Percentiles rank a stretch among this genome's conserved stretches.
Conservation (phyloP, 139 green algal genomes). For the Chlorella sp. region DNA sequence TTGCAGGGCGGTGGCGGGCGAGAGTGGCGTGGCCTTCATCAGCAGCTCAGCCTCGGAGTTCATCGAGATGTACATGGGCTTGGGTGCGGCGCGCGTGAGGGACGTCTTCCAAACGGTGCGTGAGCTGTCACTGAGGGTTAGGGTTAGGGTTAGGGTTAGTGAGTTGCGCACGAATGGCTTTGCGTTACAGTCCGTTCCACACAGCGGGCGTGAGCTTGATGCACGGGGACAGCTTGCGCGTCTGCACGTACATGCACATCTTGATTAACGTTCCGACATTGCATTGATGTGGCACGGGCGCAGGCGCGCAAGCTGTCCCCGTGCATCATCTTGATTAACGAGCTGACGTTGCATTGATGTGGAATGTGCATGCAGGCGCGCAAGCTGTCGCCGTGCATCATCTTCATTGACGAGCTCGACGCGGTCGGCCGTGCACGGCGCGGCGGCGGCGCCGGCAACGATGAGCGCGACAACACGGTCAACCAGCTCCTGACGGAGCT, state of each 20-base stretch:
- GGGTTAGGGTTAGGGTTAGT: too few relatives aligned
- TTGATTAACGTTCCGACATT: too few relatives aligned
- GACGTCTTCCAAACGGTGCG: constrained; percentile 84
- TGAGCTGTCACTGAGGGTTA: too few relatives aligned
- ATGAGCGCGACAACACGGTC: constrained; percentile 89
- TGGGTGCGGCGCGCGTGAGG: constrained; percentile 89
- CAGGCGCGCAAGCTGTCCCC: constrained; percentile 71
- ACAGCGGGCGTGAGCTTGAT: constrained; percentile 99
- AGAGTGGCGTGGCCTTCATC: constrained; percentile 82
- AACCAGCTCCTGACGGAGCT: constrained; percentile 80
- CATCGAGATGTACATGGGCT: constrained; percentile 98
- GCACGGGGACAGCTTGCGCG: constrained; percentile 67
- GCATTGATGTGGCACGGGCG: too few relatives aligned
- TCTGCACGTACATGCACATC: too few relatives aligned
- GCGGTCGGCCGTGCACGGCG: constrained; percentile 69
- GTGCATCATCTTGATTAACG: too few relatives aligned
- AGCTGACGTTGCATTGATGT: too few relatives aligned
- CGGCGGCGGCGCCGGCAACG: constrained; percentile 61
- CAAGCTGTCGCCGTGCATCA: constrained; percentile 79
- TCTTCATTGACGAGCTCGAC: constrained; percentile 98
- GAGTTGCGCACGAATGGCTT: too few relatives aligned
- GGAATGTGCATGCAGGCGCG: constrained; percentile 59
- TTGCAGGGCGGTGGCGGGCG: constrained; percentile 73
- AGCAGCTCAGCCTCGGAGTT: constrained; percentile 87
- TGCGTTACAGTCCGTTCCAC: too few relatives aligned